phyloP scores from a whole-genome alignment of 495 filamentous ascomycete genomes.

The Aspergillus avenaceus region DNA sequence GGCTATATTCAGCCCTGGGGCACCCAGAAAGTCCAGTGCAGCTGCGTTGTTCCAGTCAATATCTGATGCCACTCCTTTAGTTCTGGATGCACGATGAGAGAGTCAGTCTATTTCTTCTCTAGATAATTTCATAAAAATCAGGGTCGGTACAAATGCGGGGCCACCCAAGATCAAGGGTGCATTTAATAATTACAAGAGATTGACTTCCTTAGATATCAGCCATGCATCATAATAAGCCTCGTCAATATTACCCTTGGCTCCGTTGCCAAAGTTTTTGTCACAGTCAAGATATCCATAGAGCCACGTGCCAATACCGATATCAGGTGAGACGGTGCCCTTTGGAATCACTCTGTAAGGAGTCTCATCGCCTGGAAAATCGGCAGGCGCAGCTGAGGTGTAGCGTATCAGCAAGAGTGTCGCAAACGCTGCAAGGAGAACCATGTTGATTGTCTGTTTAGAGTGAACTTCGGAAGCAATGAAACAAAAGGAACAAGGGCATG shows the following conservation, averaged over 20 bases:
- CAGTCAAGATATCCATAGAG: constrained; percentile 1
- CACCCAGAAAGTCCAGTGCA: constrained; percentile 7
- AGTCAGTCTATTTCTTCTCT: constrained; percentile 2
- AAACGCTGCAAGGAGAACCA: constrained; percentile 5
- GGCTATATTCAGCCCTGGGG: constrained; percentile 5
- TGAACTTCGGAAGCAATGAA: background rate
- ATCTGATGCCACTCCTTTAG: constrained; percentile 5
- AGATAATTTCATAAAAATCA: background rate
- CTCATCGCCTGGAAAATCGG: constrained; percentile 9
- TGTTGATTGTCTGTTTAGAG: background rate
- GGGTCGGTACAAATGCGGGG: background rate
- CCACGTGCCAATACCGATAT: constrained; percentile 3
- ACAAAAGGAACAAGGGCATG: background rate
- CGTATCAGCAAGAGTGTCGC: background rate
- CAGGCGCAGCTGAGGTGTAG: constrained; percentile 1
- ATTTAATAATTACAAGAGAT: background rate
- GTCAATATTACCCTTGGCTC: constrained; percentile 1
- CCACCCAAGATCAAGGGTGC: background rate
- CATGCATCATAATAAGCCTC: constrained; percentile 7
- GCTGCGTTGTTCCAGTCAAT: constrained; percentile 5
- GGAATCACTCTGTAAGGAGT: constrained; percentile 7
- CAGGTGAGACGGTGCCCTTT: constrained; percentile 2
- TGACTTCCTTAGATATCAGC: constrained; percentile 2
- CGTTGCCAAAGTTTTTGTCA: background rate
- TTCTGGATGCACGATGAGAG: constrained; percentile 7